Evolutionary conservation across 768 basidiomycete species (phyloP).

Genomic region (Pulveroboletus frians): DNA sequence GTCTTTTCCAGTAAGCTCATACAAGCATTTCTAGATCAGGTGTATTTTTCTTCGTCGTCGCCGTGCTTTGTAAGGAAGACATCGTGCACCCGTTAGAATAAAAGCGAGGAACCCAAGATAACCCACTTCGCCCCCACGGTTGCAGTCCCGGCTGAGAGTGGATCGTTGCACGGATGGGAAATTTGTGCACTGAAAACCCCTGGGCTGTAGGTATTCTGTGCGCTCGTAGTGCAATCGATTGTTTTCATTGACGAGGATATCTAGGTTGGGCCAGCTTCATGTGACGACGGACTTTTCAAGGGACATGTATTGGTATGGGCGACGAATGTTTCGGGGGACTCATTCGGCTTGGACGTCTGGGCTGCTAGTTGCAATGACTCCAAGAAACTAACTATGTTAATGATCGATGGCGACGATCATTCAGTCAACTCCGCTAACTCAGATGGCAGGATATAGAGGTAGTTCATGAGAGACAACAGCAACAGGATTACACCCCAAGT

Average conservation of each 20-base stretch:
- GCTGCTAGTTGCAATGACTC: background rate
- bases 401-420: conserved; percentile 12
- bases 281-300: conserved; percentile 6
- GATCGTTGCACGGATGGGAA: conserved; percentile 65
- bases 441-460: conserved; percentile 2
- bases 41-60: conserved; percentile 10
- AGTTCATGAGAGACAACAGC: conserved; percentile 6
- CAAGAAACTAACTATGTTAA: background rate
- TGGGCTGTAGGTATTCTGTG: conserved; percentile 50
- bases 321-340: conserved; percentile 25
- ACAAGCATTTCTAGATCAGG: conserved; percentile 47
- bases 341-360: conserved; percentile 9
- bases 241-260: background rate
- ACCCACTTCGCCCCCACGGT: conserved; percentile 67
- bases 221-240: background rate
- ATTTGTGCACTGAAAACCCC: conserved; percentile 56
- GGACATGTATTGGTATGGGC: conserved; percentile 15
- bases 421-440: background rate
- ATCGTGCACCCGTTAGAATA: background rate
- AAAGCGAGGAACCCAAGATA: background rate
- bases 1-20: conserved; percentile 54
- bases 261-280: conserved; percentile 19
- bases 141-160: conserved; percentile 61
- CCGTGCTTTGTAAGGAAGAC: background rate
- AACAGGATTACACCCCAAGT: background rate